Conservation (phyloP, 331 rosid genomes). For the Quercus phellos region DNA sequence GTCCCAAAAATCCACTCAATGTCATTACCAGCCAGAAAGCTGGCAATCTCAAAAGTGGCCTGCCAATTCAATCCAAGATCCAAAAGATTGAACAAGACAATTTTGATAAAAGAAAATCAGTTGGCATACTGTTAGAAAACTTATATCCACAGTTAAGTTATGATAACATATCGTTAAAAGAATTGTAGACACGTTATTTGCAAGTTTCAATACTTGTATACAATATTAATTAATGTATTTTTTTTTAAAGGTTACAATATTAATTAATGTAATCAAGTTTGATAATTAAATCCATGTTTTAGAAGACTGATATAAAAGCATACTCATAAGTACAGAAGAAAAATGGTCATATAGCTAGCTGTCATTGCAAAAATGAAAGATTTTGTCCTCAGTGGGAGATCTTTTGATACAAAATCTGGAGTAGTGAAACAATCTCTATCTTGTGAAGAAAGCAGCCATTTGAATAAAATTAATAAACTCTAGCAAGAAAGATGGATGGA, state of each 20-base stretch:
- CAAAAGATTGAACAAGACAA: not conserved
- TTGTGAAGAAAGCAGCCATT: not conserved
- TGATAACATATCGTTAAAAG: not conserved
- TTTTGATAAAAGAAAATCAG: not conserved
- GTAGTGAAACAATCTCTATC: not conserved
- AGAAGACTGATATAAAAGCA: not conserved
- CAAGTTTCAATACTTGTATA: not conserved
- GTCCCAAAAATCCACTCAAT: conserved; percentile 85
- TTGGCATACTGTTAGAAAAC: not conserved
- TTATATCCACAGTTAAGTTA: not conserved
- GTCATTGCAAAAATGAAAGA: not conserved
- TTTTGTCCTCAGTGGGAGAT: not conserved
- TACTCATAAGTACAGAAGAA: not conserved
- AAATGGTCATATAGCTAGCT: not conserved
- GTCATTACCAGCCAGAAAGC: conserved; percentile 92
- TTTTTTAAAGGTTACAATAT: no score
- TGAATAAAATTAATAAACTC: not conserved
- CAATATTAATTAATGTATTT: not conserved
- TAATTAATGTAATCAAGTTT: not conserved
- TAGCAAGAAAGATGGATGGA: not conserved
- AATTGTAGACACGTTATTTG: not conserved
- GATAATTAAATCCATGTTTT: not conserved
- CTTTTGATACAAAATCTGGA: not conserved
- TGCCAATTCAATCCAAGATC: conserved; percentile 36
- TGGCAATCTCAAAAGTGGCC: conserved; percentile 88